Conservation (phyloP, 2,329 filamentous ascomycete genomes). For the Colletotrichum tofieldiae region DNA sequence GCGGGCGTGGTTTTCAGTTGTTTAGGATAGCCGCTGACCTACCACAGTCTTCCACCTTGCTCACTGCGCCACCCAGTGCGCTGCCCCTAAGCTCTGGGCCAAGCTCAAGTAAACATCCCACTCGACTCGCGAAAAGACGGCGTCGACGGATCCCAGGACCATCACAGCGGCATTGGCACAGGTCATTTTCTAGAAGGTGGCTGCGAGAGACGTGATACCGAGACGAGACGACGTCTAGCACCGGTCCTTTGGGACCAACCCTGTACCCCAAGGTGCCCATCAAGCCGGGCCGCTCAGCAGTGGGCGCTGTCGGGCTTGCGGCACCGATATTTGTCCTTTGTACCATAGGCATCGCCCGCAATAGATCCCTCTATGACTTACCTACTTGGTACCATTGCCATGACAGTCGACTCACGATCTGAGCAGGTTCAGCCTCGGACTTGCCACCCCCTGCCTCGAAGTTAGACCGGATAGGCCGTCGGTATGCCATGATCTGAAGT, state of each 20-base stretch:
- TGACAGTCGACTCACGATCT: background rate
- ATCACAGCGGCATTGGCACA: constrained; percentile 23
- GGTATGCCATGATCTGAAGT: background rate
- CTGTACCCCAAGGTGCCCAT: constrained; percentile 35
- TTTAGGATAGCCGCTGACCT: background rate
- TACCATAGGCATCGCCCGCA: constrained; percentile 45
- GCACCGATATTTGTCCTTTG: constrained; percentile 42
- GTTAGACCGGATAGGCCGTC: background rate
- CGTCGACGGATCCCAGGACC: constrained; percentile 1
- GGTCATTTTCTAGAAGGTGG: constrained; percentile 19
- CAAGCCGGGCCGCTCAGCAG: constrained; percentile 1
- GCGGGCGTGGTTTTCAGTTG: background rate
- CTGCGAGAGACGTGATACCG: constrained; percentile 23
- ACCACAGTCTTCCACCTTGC: constrained; percentile 95
- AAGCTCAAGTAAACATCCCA: constrained; percentile 84
- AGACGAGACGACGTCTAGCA: constrained; percentile 32
- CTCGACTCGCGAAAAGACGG: constrained; percentile 9
- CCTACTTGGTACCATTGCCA: background rate
- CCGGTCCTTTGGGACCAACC: constrained; percentile 22
- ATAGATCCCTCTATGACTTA: constrained; percentile 45
- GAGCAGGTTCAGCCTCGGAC: background rate
- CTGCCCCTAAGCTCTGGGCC: constrained; percentile 95
- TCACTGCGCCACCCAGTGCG: constrained; percentile 94
- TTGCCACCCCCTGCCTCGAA: background rate
- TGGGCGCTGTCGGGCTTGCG: constrained; percentile 20